Conservation (phyloP, 2,329 filamentous ascomycete genomes). For the Nectriaceae sp. region DNA sequence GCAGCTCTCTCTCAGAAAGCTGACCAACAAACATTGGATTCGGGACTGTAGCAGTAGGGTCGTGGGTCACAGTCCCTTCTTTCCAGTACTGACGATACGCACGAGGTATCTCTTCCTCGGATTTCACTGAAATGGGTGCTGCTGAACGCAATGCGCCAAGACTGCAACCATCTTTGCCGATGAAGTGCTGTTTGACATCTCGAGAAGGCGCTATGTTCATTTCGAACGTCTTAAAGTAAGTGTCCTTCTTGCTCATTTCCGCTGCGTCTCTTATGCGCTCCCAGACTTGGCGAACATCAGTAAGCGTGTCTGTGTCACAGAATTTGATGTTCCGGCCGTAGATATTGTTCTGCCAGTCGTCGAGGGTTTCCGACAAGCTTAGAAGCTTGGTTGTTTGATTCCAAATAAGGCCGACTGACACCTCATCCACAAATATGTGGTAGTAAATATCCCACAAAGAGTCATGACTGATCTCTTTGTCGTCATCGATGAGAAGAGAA, state of each 20-base stretch:
- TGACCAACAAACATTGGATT: conserved; percentile 50
- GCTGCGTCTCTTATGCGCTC: conserved; percentile 21
- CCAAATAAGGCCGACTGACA: conserved; percentile 38
- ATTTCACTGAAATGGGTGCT: conserved; percentile 36
- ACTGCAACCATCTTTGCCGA: conserved; percentile 22
- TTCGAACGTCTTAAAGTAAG: conserved; percentile 12
- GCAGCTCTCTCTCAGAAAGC: conserved; percentile 33
- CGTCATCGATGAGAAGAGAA: conserved; percentile 49
- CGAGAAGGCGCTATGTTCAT: conserved; percentile 21
- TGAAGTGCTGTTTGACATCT: conserved; percentile 10
- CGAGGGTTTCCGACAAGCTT: conserved; percentile 36
- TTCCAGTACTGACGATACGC: conserved; percentile 37
- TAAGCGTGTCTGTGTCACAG: conserved; percentile 49
- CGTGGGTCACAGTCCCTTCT: conserved; percentile 31
- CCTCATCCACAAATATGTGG: conserved; percentile 47
- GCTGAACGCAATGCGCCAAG: conserved; percentile 39
- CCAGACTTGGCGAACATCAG: conserved; percentile 43
- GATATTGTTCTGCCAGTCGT: conserved; percentile 44
- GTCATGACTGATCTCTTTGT: conserved; percentile 24
- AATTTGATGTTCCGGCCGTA: conserved; percentile 51
- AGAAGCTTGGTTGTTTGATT: conserved; percentile 47
- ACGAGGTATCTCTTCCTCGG: conserved; percentile 21
- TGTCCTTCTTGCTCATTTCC: conserved; percentile 10
- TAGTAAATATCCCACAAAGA: conserved; percentile 58
- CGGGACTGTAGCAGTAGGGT: conserved; percentile 20